phyloP scores from a whole-genome alignment of 108 stramenopile genomes.

The Pseudonitzschia delicatissima region DNA sequence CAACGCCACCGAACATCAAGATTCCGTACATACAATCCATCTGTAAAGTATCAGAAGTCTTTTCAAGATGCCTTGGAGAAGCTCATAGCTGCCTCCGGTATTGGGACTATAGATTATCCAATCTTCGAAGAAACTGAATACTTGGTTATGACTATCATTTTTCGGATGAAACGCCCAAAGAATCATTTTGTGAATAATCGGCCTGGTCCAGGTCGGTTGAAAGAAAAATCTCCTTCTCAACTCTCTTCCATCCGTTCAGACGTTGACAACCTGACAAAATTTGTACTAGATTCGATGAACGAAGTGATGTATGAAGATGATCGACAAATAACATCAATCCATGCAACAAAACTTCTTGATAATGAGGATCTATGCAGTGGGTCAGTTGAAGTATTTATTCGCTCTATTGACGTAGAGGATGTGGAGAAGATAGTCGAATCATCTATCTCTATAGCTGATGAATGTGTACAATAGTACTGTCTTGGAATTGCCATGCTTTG shows the following conservation, averaged over 20 bases:
- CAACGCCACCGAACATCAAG: slow-evolving; percentile 68
- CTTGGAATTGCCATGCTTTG: no score
- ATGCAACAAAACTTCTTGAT: slow-evolving; percentile 68
- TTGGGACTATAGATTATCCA: slow-evolving; percentile 1
- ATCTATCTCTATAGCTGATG: not conserved
- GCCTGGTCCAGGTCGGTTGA: slow-evolving; percentile 48
- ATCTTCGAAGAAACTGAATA: slow-evolving; percentile 27
- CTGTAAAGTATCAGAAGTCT: slow-evolving; percentile 46
- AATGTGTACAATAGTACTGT: no score
- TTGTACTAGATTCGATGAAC: slow-evolving; percentile 84
- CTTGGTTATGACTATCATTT: slow-evolving; percentile 52
- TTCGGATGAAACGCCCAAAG: slow-evolving; percentile 73
- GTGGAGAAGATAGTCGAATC: slow-evolving; percentile 14
- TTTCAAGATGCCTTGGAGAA: slow-evolving; percentile 53
- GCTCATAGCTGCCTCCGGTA: slow-evolving; percentile 14
- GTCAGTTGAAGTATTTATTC: slow-evolving; percentile 53
- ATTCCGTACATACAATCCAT: slow-evolving; percentile 83
- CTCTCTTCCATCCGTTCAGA: slow-evolving; percentile 45
- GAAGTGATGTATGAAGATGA: slow-evolving; percentile 74
- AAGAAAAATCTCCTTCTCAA: slow-evolving; percentile 38
- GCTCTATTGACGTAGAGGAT: slow-evolving; percentile 39
- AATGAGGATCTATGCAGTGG: slow-evolving; percentile 60
- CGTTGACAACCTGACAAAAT: slow-evolving; percentile 84
- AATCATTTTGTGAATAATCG: slow-evolving; percentile 57
- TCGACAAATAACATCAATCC: slow-evolving; percentile 64